A percentile compares a stretch with the other conserved stretches of the same genome.
Conservation (phyloP, 331 rosid species). For the Quercus phellos region DNA sequence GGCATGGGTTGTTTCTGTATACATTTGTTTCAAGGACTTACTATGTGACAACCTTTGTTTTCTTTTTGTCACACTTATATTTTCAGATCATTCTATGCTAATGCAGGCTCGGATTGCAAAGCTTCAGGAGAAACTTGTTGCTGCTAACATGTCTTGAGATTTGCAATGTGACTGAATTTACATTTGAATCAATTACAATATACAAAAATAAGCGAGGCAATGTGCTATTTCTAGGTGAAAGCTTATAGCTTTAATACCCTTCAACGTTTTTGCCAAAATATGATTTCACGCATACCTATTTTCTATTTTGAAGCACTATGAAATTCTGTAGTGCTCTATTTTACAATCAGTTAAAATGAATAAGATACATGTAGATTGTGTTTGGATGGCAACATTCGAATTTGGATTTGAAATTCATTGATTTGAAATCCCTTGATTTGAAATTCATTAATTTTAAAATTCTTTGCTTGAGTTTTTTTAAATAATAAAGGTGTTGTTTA, state of each 20-base stretch:
- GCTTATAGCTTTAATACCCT: neutral
- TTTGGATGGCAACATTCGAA: no score
- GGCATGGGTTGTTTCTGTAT: neutral
- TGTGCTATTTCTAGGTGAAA: slow-evolving; percentile 22
- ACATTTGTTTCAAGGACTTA: neutral
- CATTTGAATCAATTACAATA: slow-evolving; percentile 12
- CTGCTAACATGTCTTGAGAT: slow-evolving; percentile 33
- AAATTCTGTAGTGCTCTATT: neutral
- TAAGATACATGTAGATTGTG: neutral
- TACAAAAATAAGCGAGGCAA: neutral
- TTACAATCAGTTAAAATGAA: neutral
- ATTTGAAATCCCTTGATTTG: no score
- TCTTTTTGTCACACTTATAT: neutral
- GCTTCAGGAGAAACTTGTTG: slow-evolving; percentile 57
- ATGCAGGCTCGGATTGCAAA: slow-evolving; percentile 56
- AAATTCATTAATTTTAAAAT: no score
- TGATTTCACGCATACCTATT: neutral
- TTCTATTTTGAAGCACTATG: neutral
- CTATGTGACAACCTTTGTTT: neutral
- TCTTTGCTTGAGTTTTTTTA: no score
- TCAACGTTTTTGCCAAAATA: neutral
- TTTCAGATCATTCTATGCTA: slow-evolving; percentile 12
- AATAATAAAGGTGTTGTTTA: no score
- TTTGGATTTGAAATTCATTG: no score
- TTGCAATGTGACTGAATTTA: slow-evolving; percentile 13